These are phyloP conservation scores for Cydonia oblonga DNA, from an alignment of 331 rosid genomes.

Conservation along the genomic window DNA sequence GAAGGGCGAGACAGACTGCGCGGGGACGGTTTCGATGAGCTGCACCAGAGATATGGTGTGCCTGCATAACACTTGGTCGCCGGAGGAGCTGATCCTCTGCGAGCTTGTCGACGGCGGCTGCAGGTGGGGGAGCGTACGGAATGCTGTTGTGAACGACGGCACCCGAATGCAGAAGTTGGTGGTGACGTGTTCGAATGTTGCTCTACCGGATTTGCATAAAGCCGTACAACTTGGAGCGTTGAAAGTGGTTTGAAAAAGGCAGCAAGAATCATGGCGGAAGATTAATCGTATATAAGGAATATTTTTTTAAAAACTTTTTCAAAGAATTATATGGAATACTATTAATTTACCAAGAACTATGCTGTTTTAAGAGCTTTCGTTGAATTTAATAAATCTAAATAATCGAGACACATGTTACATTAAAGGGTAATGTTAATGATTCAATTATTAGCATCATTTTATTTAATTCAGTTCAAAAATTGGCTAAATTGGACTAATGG, in stretches of 20 bases:
- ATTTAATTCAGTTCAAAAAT: too few relatives aligned
- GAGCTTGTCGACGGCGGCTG: slow-evolving; percentile 29
- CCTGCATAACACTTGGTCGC: slow-evolving; percentile 24
- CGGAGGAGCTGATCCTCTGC: slow-evolving; percentile 40
- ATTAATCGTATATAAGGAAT: not conserved
- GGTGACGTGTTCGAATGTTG: slow-evolving; percentile 34
- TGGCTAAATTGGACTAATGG: too few relatives aligned
- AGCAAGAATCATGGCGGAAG: not conserved
- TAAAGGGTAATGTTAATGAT: too few relatives aligned
- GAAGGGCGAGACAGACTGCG: slow-evolving; percentile 24
- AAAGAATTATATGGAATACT: too few relatives aligned
- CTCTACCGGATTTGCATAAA: slow-evolving; percentile 32
- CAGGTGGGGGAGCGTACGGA: slow-evolving; percentile 44
- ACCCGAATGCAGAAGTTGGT: slow-evolving; percentile 33
- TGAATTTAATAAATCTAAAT: too few relatives aligned
- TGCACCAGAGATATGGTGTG: slow-evolving; percentile 37
- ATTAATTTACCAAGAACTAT: too few relatives aligned
- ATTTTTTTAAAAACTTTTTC: too few relatives aligned
- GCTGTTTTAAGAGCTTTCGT: too few relatives aligned
- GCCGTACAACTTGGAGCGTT: slow-evolving; percentile 16
- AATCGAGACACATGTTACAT: too few relatives aligned
- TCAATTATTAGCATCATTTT: too few relatives aligned
- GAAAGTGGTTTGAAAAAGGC: not conserved
- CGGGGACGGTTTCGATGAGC: slow-evolving; percentile 31
- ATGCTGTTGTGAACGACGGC: slow-evolving; percentile 26